A percentile compares a stretch with the other conserved stretches of the same genome.
phyloP scores from a whole-genome alignment of 805 yeast species.

The Pichia californica region DNA sequence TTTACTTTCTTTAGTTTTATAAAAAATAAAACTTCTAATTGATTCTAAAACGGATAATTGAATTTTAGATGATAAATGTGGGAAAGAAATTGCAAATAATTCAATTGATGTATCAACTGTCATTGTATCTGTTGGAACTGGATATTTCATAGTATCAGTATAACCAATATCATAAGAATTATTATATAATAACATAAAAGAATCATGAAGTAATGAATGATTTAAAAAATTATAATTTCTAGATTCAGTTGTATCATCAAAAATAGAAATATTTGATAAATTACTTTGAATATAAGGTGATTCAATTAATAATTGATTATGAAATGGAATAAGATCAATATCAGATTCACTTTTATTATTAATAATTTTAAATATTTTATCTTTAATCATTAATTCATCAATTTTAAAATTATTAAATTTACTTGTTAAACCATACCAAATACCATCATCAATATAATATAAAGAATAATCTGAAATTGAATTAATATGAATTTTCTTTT shows the following conservation, averaged over 20 bases:
- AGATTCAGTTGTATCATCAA: conserved; percentile 32
- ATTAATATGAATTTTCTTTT: conserved; percentile 10
- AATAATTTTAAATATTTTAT: not conserved
- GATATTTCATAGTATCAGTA: conserved; percentile 28
- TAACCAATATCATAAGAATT: conserved; percentile 27
- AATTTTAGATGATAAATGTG: conserved; percentile 65
- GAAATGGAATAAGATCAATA: conserved; percentile 20
- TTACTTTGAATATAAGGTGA: conserved; percentile 25
- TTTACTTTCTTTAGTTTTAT: conserved; percentile 27
- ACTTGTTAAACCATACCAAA: conserved; percentile 39
- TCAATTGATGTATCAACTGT: conserved; percentile 76
- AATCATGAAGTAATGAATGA: conserved; percentile 36
- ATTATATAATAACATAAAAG: conserved; percentile 28
- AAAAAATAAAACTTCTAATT: conserved; percentile 49
- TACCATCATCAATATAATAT: conserved; percentile 33
- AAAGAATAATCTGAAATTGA: conserved; percentile 24
- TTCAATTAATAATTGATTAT: conserved; percentile 28
- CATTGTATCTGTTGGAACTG: conserved; percentile 43
- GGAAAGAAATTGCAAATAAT: conserved; percentile 64
- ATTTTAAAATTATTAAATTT: conserved; percentile 28
- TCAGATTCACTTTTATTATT: conserved; percentile 16
- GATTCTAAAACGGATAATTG: conserved; percentile 86
- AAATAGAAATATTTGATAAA: conserved; percentile 20
- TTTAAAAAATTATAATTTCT: conserved; percentile 32
- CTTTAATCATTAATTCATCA: conserved; percentile 29